Evolutionary conservation across 768 basidiomycete species (phyloP).

Genomic region (Suillus paluster): DNA sequence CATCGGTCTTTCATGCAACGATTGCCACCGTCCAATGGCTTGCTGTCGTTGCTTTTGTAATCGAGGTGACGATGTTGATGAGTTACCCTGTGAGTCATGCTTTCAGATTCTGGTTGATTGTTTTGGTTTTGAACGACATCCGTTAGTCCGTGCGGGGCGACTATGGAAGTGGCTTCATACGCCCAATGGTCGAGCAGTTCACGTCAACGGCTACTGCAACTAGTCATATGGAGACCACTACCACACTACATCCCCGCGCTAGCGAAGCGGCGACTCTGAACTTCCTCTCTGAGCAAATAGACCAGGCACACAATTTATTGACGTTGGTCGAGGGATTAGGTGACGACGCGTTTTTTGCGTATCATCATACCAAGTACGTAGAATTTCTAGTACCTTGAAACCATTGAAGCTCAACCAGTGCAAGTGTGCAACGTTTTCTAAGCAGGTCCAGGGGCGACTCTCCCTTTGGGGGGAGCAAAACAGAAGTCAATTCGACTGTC

Average conservation of each 20-base stretch:
- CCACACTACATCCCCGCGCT: too few relatives aligned
- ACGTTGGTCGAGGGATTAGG: constrained; percentile 25
- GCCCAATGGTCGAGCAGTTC: constrained; percentile 2
- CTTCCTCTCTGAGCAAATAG: constrained; percentile 34
- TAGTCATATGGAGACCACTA: neutral
- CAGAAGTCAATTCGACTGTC: constrained; percentile 23
- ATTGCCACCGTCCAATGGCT: constrained; percentile 6
- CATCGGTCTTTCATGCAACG: neutral
- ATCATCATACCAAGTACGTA: constrained; percentile 25
- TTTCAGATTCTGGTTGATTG: neutral
- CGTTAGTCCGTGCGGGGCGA: neutral
- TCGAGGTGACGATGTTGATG: constrained; percentile 2
- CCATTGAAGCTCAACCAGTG: neutral
- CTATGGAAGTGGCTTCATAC: constrained; percentile 1
- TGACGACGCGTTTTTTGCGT: constrained; percentile 23
- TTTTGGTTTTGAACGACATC: too few relatives aligned
- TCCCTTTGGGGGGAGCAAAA: neutral
- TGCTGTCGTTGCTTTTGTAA: constrained; percentile 5
- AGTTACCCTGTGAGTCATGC: neutral
- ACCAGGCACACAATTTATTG: constrained; percentile 31
- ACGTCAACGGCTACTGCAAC: neutral
- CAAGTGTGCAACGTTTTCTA: constrained; percentile 18
- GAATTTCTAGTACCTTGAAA: neutral
- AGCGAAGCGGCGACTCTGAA: constrained; percentile 21
- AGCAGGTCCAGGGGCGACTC: neutral